Evolutionary conservation across 495 filamentous ascomycete species (phyloP), one percentile per base, ranked within the genome.

Genomic region (Daldinia bambusicola): DNA sequence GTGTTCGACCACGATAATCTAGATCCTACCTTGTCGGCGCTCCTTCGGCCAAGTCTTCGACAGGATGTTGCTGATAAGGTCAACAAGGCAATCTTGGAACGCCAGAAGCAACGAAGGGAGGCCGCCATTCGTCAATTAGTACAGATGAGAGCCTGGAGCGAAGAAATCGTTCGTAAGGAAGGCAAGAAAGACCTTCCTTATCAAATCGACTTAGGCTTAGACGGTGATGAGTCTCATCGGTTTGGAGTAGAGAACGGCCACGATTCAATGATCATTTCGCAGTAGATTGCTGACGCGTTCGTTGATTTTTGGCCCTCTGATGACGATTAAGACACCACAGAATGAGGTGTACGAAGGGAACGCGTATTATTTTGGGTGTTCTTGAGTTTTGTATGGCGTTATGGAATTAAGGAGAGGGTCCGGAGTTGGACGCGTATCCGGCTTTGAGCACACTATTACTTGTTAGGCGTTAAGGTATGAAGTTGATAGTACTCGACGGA

Each of bases 41-140:
- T 98, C 40, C 83, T 98, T 30, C 85, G 95, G 71, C 89, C 93
- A n/a, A 84, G 86, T 56, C 85, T 99, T n/a, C 89, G 95, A 75
- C 86, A 88, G 76, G 85, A 89, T 9, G 93, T 97, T 30, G 94
- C 95, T 6, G 86, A 87, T 50, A 81, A 85, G 50, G 96, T 98
- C 31, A 98, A 98, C 72, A 88, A 93, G 80, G 95, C 93, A 31
- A 91, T 99, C 41, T 81, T 98, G 31, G 82, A 84, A 61, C 88
- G 84, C 57, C 89, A 93, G 70, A 87, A 90, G 13, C 85, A 89
- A 69, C 84, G 88, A 68, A 88, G 90, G 69, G 91, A 97, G 78
- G 91, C 95, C 30, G 91, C 91, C 56, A 89, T 99, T 56, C 85
- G 89, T 56, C 86, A 89, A 66, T 84, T 98, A 4, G 89, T 95